These are phyloP conservation scores for Saturnispora hagleri DNA, from an alignment of 805 yeast genomes.

Conservation along the genomic window DNA sequence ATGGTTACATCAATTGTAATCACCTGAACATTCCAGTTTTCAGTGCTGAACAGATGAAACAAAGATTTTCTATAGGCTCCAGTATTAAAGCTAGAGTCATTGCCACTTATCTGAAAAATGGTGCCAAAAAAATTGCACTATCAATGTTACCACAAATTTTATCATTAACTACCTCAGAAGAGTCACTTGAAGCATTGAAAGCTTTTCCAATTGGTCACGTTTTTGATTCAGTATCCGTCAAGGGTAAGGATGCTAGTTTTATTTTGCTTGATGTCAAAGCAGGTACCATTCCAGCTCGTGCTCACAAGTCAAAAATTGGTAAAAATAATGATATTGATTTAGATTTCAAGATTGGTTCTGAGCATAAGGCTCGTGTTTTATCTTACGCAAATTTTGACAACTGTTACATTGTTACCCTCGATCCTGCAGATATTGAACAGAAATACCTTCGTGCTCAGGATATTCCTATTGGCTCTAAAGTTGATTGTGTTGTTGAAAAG, in stretches of 20 bases:
- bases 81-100: slow-evolving; percentile 61
- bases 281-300: slow-evolving; percentile 51
- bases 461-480: slow-evolving; percentile 63
- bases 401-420: slow-evolving; percentile 56
- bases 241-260: slow-evolving; percentile 49
- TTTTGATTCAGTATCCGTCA: slow-evolving; percentile 48
- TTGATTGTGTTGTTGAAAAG: slow-evolving; percentile 46
- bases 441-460: slow-evolving; percentile 62
- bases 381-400: slow-evolving; percentile 64
- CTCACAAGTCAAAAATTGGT: slow-evolving; percentile 66
- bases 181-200: slow-evolving; percentile 32
- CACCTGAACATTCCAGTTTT: slow-evolving; percentile 45
- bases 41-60: slow-evolving; percentile 37
- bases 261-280: slow-evolving; percentile 51
- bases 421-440: slow-evolving; percentile 53
- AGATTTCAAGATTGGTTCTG: slow-evolving; percentile 53
- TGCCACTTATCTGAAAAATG: slow-evolving; percentile 40
- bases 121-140: slow-evolving; percentile 51
- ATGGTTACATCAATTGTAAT: slow-evolving; percentile 59
- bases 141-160: slow-evolving; percentile 48
- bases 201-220: slow-evolving; percentile 76
- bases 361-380: slow-evolving; percentile 67
- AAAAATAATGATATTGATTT: slow-evolving; percentile 35
- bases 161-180: slow-evolving; percentile 14
- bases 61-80: slow-evolving; percentile 60